Conservation (phyloP, 2,329 filamentous ascomycete genomes). For the Alternaria ventricosa region DNA sequence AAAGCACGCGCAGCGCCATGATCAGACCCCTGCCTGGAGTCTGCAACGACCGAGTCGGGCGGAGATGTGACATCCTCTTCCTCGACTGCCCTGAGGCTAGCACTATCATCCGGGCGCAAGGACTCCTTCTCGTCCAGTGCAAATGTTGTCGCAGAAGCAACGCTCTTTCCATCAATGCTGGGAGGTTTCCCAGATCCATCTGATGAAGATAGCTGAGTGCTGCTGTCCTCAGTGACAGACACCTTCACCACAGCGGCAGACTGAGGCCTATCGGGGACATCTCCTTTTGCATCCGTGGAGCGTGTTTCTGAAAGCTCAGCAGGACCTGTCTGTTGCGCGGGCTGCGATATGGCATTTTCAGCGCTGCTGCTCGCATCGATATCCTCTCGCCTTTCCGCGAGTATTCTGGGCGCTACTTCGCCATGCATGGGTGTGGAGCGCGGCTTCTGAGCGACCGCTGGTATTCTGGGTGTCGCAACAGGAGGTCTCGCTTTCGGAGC, state of each 20-base stretch:
- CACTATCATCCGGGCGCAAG: constrained; percentile 91
- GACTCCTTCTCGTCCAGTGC: constrained; percentile 98
- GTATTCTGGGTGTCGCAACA: constrained; percentile 34
- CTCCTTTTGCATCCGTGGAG: constrained; percentile 56
- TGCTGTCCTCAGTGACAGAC: constrained; percentile 51
- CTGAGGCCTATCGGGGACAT: constrained; percentile 34
- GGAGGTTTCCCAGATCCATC: constrained; percentile 78
- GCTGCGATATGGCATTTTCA: constrained; percentile 31
- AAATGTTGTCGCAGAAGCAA: constrained; percentile 92
- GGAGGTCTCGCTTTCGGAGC: constrained; percentile 32
- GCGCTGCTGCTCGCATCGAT: constrained; percentile 25
- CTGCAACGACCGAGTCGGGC: constrained; percentile 75
- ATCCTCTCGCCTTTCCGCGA: constrained; percentile 18
- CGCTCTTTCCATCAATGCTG: constrained; percentile 86
- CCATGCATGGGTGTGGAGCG: constrained; percentile 24
- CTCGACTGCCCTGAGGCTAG: constrained; percentile 87
- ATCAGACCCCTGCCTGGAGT: constrained; percentile 83
- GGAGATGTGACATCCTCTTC: constrained; percentile 87
- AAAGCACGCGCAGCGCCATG: constrained; percentile 65
- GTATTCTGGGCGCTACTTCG: constrained; percentile 24
- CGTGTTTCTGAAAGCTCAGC: constrained; percentile 27
- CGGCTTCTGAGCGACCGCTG: constrained; percentile 26
- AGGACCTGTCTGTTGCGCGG: constrained; percentile 32
- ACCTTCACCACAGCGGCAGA: constrained; percentile 41
- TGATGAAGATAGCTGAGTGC: constrained; percentile 59